A percentile compares a stretch with the other conserved stretches of the same genome.
These are phyloP conservation scores for Tolypocladium sp. DNA, from an alignment of 2,329 filamentous ascomycete species.

Conservation along the genomic window DNA sequence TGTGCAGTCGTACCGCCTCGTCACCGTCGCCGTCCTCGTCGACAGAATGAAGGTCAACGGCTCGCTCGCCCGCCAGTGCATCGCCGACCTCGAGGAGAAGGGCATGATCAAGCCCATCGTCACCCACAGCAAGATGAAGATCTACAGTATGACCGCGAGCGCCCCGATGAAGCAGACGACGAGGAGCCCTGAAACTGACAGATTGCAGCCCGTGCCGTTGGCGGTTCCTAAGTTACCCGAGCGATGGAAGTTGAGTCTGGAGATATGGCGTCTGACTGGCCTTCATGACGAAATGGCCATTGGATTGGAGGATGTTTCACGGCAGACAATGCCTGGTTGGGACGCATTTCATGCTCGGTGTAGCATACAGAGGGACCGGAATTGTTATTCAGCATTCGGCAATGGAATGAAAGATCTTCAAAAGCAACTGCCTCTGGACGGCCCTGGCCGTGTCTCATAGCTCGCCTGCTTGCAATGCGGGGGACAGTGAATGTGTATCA, in stretches of 20 bases:
- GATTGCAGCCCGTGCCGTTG: slow-evolving; percentile 49
- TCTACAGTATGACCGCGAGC: slow-evolving; percentile 65
- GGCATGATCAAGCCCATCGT: slow-evolving; percentile 98
- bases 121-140: slow-evolving; percentile 92
- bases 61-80: slow-evolving; percentile 81
- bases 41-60: slow-evolving; percentile 99
- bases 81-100: slow-evolving; percentile 93
- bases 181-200: slow-evolving; percentile 16
- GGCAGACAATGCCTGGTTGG: slow-evolving; percentile 26
- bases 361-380: slow-evolving; percentile 26
- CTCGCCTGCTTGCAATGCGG: neutral
- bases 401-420: slow-evolving; percentile 28
- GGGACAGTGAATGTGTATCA: neutral
- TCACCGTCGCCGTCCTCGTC: slow-evolving; percentile 97
- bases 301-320: slow-evolving; percentile 23
- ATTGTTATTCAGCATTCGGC: slow-evolving; percentile 26
- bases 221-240: slow-evolving; percentile 33
- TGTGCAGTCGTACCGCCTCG: slow-evolving; percentile 99
- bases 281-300: slow-evolving; percentile 24
- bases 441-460: neutral
- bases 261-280: slow-evolving; percentile 28
- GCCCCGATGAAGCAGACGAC: neutral
- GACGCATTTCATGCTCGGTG: slow-evolving; percentile 30
- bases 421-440: slow-evolving; percentile 6
- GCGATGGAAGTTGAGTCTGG: slow-evolving; percentile 21